Conservation (phyloP, 805 yeast genomes). For the Lipomyces spencermartinsiae region DNA sequence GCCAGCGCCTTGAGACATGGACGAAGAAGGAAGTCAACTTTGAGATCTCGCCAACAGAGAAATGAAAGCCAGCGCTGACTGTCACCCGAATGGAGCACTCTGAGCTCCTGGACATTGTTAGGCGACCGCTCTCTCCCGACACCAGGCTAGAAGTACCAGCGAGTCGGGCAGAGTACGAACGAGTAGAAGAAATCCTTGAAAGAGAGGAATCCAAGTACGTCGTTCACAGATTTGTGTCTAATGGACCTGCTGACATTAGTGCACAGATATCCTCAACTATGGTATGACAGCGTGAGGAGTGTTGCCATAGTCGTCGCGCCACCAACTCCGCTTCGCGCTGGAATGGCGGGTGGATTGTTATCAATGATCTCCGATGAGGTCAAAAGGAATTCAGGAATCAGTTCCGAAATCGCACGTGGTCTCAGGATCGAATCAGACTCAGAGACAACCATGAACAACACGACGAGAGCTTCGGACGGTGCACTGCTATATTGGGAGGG, state of each 20-base stretch:
- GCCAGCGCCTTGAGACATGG: no score
- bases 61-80: no score
- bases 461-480: not conserved
- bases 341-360: not conserved
- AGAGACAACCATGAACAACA: not conserved
- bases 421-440: not conserved
- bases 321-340: not conserved
- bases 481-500: not conserved
- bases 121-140: no score
- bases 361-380: not conserved
- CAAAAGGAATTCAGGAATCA: not conserved
- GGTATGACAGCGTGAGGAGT: not conserved
- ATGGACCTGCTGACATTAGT: not conserved
- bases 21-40: no score
- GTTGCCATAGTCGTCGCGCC: not conserved
- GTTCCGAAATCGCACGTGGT: not conserved
- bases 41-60: no score
- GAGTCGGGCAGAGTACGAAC: no score
- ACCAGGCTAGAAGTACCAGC: no score
- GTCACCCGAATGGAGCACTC: no score
- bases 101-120: no score
- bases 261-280: not conserved
- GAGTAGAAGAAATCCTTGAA: no score
- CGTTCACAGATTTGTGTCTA: not conserved
- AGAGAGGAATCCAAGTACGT: no score